Conservation (phyloP, 2,329 filamentous ascomycete genomes). For the Ophiocordyceps australis region DNA sequence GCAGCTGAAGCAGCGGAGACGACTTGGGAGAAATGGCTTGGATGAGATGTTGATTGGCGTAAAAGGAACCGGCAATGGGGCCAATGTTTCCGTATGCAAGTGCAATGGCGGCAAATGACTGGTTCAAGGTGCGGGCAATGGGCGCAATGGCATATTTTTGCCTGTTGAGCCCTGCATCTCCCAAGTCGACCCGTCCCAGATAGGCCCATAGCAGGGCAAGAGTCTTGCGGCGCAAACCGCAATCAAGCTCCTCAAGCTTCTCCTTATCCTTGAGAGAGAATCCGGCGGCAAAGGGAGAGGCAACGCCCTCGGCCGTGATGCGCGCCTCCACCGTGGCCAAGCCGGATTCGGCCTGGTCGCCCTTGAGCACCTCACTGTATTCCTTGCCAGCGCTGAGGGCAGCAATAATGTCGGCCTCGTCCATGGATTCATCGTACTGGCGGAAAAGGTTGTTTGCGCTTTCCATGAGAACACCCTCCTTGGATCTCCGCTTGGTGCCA, state of each 20-base stretch:
- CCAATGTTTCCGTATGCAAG: constrained; percentile 73
- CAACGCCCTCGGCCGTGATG: constrained; percentile 44
- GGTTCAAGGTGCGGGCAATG: constrained; percentile 67
- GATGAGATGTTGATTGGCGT: constrained; percentile 68
- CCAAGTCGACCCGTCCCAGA: constrained; percentile 71
- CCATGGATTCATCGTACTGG: constrained; percentile 73
- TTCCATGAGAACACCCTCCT: constrained; percentile 82
- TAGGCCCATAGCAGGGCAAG: constrained; percentile 90
- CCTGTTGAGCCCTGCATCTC: constrained; percentile 57
- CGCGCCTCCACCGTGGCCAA: constrained; percentile 71
- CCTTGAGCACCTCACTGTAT: constrained; percentile 58
- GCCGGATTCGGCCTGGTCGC: constrained; percentile 62
- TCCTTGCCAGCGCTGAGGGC: constrained; percentile 78
- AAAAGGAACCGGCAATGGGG: constrained; percentile 69
- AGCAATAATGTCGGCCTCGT: constrained; percentile 60
- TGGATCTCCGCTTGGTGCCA: constrained; percentile 79
- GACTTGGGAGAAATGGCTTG: constrained; percentile 73
- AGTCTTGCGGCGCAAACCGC: constrained; percentile 65
- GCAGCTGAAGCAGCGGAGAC: constrained; percentile 82
- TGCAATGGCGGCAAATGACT: constrained; percentile 72
- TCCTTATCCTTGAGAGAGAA: constrained; percentile 58
- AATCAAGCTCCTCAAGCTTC: constrained; percentile 64
- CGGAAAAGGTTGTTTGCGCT: constrained; percentile 90
- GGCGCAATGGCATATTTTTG: constrained; percentile 84
- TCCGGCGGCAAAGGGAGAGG: constrained; percentile 30